Percentiles rank a stretch among this genome's conserved stretches.
Conservation (phyloP, 768 basidiomycete species). For the Strobilomyces dryophilus region DNA sequence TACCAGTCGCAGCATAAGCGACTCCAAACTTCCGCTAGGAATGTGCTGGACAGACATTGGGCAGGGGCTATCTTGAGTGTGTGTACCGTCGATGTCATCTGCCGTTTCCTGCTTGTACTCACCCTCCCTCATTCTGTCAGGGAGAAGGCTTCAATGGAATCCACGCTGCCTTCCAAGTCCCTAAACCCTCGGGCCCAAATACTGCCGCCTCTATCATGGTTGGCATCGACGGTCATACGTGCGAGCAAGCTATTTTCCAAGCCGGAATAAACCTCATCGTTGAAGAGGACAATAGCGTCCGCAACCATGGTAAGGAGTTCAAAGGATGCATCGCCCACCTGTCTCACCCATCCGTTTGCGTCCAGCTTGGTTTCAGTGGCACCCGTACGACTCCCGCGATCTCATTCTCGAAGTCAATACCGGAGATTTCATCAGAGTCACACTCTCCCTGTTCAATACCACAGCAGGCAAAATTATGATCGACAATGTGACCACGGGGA, state of each 20-base stretch:
- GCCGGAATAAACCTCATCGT: constrained; percentile 1
- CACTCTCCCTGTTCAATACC: background rate
- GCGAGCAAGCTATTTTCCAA: background rate
- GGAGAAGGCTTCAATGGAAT: background rate
- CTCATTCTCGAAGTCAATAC: too few species aligned
- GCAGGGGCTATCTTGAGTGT: background rate
- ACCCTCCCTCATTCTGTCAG: background rate
- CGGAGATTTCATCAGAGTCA: constrained; percentile 4
- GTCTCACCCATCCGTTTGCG: too few species aligned
- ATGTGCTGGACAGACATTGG: background rate
- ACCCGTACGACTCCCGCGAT: background rate
- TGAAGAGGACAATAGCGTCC: background rate
- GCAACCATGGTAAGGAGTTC: constrained; percentile 1
- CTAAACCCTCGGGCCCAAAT: too few species aligned
- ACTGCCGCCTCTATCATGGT: constrained; percentile 4
- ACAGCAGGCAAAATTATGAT: background rate
- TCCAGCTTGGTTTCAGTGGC: constrained; percentile 13
- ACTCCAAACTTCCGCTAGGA: too few species aligned
- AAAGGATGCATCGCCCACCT: background rate
- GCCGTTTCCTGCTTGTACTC: background rate
- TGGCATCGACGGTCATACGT: constrained; percentile 6
- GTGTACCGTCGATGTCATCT: background rate
- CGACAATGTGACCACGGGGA: background rate
- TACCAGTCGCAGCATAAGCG: background rate
- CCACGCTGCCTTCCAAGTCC: background rate